Base-by-base conservation (phyloP, 2,329 filamentous ascomycete species). In the Penicillium psychrosexuale region DNA sequence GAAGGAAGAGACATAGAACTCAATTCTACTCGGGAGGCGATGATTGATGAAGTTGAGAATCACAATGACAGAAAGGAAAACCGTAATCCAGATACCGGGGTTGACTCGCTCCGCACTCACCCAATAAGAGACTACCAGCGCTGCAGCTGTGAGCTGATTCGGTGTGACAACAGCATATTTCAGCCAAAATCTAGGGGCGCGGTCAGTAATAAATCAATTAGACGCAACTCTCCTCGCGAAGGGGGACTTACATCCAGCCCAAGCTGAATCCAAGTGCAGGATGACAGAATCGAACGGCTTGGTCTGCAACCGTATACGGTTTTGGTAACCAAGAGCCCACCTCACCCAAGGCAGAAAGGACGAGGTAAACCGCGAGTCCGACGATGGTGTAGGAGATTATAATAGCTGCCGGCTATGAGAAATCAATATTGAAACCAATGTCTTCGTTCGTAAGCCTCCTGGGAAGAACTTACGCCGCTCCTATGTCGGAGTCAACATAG, bases 91-190 rank as follows among this genome's bases (percentile, higher is more conserved):
- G 13, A 92, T 86, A 52, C 88, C 89, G 0, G 88, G 86, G 66
- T 92, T 91, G 56, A 91, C 78, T 39, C 73, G 75, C 0, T 88
- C 80, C 19, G 82, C 76, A 8, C 78, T 71, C 8, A 89, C 75
- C 90, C 90, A 95, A 65, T 85, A 91, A 60, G 88, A 83, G 46
- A 95, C 87, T 51, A 93, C 87, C 30, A 94, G 74, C 8, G 88
- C 82, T 9, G 83, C 84, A 36, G 90, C 90, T 0, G 90, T 93
- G 38, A 94, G 78, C 69, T 95, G 90, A 66, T 93, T 94, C 1
- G 90, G 89, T 2, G 88, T 91, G 42, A 89, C 84, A 66, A 95
- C 90, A 70, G 93, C 88, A 73, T 93, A 94, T 67, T 84, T 92
- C 72, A 86, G 80, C 82, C 84, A 89, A 65, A 72, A 75, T 60